These are phyloP conservation scores for Anthostomella pinea DNA, from an alignment of 2,329 filamentous ascomycete species.

Conservation along the genomic window DNA sequence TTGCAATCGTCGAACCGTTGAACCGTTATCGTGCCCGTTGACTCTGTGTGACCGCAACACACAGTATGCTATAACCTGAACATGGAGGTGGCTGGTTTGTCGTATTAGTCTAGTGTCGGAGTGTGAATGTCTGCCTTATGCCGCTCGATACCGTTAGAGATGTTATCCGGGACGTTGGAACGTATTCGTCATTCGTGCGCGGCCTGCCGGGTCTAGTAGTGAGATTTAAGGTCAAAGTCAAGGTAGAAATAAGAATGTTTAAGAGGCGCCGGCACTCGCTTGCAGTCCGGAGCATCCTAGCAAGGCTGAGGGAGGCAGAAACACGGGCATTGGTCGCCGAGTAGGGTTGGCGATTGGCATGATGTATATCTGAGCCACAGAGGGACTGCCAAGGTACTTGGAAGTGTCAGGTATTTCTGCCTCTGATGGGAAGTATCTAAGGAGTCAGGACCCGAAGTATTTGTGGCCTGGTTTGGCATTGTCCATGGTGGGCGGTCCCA, in stretches of 20 bases:
- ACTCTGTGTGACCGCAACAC: slow-evolving; percentile 11
- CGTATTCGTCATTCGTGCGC: slow-evolving; percentile 30
- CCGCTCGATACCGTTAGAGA: too few species aligned
- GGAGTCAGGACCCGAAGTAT: too few species aligned
- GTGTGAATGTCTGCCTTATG: too few species aligned
- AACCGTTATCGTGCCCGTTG: slow-evolving; percentile 12
- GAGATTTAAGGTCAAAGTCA: not conserved
- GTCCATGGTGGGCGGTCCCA: too few species aligned
- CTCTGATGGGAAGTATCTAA: too few species aligned
- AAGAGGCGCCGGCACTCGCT: too few species aligned
- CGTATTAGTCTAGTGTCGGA: slow-evolving; percentile 5
- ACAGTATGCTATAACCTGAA: slow-evolving; percentile 18
- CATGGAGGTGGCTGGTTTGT: slow-evolving; percentile 14
- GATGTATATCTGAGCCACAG: too few species aligned
- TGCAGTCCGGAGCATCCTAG: slow-evolving; percentile 24
- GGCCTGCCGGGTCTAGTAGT: slow-evolving; percentile 1
- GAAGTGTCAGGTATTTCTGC: too few species aligned
- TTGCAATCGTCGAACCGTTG: slow-evolving; percentile 1
- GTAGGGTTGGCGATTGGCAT: too few species aligned
- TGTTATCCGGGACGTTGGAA: slow-evolving; percentile 21
- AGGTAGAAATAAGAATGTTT: not conserved
- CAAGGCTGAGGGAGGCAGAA: not conserved
- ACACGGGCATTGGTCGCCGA: too few species aligned
- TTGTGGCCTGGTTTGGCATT: too few species aligned
- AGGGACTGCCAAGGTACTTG: too few species aligned